These are phyloP conservation scores for Penicillium atrosanguineum DNA, from an alignment of 495 filamentous ascomycete genomes.

Conservation along the genomic window DNA sequence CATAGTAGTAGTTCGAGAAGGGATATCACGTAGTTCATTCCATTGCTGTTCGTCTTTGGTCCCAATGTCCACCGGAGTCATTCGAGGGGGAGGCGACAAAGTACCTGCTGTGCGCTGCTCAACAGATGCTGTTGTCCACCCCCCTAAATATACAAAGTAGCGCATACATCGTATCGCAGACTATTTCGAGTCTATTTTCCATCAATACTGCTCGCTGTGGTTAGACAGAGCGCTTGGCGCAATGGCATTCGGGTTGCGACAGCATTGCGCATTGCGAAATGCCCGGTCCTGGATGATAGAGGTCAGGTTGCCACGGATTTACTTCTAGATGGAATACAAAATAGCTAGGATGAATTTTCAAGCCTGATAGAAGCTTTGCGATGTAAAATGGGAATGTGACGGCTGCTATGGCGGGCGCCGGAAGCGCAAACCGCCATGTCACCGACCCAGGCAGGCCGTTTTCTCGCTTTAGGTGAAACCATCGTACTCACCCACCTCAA, in stretches of 20 bases:
- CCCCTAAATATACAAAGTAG: not conserved
- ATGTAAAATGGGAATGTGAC: slow-evolving; percentile 20
- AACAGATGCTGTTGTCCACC: not conserved
- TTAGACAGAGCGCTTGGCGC: slow-evolving; percentile 27
- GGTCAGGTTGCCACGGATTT: not conserved
- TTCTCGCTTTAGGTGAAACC: slow-evolving; percentile 48
- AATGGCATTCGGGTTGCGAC: slow-evolving; percentile 29
- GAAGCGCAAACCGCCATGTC: slow-evolving; percentile 40
- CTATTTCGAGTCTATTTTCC: not conserved
- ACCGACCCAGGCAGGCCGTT: slow-evolving; percentile 37
- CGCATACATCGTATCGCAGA: not conserved
- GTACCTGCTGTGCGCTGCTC: slow-evolving; percentile 13
- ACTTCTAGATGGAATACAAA: not conserved
- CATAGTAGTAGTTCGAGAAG: not conserved
- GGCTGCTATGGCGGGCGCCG: slow-evolving; percentile 22
- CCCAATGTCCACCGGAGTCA: slow-evolving; percentile 2
- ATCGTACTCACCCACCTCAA: slow-evolving; percentile 38
- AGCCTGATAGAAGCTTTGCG: not conserved
- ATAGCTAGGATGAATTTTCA: not conserved
- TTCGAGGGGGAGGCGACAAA: slow-evolving; percentile 13
- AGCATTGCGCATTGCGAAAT: slow-evolving; percentile 29
- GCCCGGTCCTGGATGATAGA: not conserved
- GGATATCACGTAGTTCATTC: not conserved
- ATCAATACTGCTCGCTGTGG: slow-evolving; percentile 5
- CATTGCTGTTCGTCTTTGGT: slow-evolving; percentile 11